Evolutionary conservation across 1,284 basidiomycete genomes (phyloP).

Genomic region (Heliocybe sulcata): DNA sequence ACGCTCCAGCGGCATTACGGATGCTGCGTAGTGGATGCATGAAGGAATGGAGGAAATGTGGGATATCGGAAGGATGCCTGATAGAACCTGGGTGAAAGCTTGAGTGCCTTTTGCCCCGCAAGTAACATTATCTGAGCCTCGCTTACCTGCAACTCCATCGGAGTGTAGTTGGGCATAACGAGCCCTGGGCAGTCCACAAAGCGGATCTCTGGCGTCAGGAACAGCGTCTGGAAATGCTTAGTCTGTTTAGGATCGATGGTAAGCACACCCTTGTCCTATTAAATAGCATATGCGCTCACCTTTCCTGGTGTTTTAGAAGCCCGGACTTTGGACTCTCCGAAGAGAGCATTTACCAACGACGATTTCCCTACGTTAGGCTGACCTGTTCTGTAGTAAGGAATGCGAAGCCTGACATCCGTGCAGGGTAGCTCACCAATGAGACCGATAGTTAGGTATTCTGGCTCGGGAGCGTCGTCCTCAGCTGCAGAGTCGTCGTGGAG

Average conservation of each 20-base stretch:
- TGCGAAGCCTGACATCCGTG: neutral
- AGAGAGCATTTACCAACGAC: slow-evolving; percentile 83
- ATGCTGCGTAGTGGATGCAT: slow-evolving; percentile 64
- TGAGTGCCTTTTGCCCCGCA: slow-evolving; percentile 8
- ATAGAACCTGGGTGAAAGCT: slow-evolving; percentile 49
- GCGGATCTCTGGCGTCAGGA: slow-evolving; percentile 76
- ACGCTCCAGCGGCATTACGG: slow-evolving; percentile 72
- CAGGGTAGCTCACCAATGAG: slow-evolving; percentile 54
- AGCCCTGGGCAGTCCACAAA: slow-evolving; percentile 85
- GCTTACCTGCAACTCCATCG: slow-evolving; percentile 73
- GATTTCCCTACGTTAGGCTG: slow-evolving; percentile 96
- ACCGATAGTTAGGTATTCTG: slow-evolving; percentile 72
- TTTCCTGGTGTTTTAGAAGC: slow-evolving; percentile 91
- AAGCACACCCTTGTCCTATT: slow-evolving; percentile 3
- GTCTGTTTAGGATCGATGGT: slow-evolving; percentile 41
- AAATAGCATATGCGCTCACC: slow-evolving; percentile 27
- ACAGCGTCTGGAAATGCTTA: slow-evolving; percentile 90
- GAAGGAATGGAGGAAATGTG: slow-evolving; percentile 77
- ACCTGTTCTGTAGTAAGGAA: slow-evolving; percentile 40
- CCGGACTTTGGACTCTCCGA: slow-evolving; percentile 75
- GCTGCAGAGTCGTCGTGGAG: slow-evolving; percentile 17
- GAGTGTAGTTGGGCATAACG: slow-evolving; percentile 73
- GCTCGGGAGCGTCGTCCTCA: slow-evolving; percentile 27
- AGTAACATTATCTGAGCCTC: slow-evolving; percentile 7
- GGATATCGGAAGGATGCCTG: slow-evolving; percentile 82